These are phyloP conservation scores for Penicillium palitans DNA, from an alignment of 2,329 filamentous ascomycete species.

Conservation along the genomic window DNA sequence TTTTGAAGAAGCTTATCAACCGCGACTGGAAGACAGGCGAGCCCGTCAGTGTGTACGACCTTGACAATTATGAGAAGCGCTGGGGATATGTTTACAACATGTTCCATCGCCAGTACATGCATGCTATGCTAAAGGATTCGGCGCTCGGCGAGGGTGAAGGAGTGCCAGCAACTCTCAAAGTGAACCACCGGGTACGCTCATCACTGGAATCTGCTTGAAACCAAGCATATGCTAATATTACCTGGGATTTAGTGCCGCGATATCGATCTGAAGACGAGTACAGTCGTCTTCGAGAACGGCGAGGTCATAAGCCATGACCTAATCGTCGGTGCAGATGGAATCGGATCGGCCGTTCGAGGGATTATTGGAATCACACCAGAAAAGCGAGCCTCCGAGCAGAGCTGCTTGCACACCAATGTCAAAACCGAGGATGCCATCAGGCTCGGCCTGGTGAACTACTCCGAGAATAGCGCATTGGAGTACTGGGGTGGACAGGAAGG, in stretches of 20 bases:
- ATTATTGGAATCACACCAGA: conserved; percentile 63
- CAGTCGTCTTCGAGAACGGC: conserved; percentile 58
- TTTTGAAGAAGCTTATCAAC: conserved; percentile 66
- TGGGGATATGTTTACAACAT: conserved; percentile 69
- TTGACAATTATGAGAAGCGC: conserved; percentile 64
- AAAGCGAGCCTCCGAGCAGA: conserved; percentile 60
- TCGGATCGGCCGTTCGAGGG: conserved; percentile 64
- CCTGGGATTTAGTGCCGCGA: conserved; percentile 40
- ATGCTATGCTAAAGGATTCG: conserved; percentile 63
- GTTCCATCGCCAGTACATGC: conserved; percentile 71
- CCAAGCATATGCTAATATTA: neutral
- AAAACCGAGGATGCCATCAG: conserved; percentile 60
- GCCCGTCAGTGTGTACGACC: conserved; percentile 62
- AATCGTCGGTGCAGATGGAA: conserved; percentile 65
- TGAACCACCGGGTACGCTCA: conserved; percentile 54
- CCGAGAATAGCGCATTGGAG: conserved; percentile 60
- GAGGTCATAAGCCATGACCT: conserved; percentile 55
- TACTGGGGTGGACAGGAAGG: conserved; percentile 67
- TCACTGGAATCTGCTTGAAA: no score
- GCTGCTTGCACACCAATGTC: conserved; percentile 67
- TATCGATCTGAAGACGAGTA: conserved; percentile 55
- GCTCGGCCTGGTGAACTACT: conserved; percentile 64
- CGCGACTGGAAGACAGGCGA: conserved; percentile 70
- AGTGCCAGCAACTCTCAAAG: conserved; percentile 52
- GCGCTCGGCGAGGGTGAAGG: conserved; percentile 58